Evolutionary conservation across 768 basidiomycete species (phyloP).

Genomic region (Neoboletus magnificus): DNA sequence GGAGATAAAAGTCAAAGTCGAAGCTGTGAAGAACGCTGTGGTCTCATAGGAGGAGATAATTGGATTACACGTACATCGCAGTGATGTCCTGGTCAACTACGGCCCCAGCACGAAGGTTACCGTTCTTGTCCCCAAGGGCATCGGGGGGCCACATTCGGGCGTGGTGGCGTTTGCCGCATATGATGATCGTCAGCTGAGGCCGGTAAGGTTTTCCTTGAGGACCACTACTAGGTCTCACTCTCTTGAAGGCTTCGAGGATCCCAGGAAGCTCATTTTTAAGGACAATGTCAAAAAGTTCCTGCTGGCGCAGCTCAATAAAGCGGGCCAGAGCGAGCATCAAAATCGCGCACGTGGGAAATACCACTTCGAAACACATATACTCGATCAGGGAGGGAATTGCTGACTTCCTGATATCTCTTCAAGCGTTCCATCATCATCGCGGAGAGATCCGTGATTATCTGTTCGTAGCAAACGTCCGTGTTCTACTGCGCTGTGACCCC

Average conservation of each 20-base stretch:
- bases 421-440: conserved; percentile 74
- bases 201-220: conserved; percentile 46
- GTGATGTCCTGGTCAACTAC: conserved; percentile 80
- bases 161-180: conserved; percentile 73
- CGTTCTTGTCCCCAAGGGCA: conserved; percentile 54
- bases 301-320: background rate
- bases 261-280: conserved; percentile 57
- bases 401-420: conserved; percentile 51
- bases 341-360: conserved; percentile 64
- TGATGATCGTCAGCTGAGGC: conserved; percentile 66
- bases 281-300: conserved; percentile 74
- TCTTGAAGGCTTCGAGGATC: conserved; percentile 57
- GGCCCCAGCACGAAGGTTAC: conserved; percentile 77
- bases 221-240: conserved; percentile 40
- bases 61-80: conserved; percentile 45
- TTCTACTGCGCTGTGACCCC: background rate
- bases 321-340: background rate
- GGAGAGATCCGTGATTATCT: conserved; percentile 73
- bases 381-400: conserved; percentile 57
- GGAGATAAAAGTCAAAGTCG: conserved; percentile 65
- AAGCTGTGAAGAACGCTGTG: conserved; percentile 36
- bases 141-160: conserved; percentile 58
- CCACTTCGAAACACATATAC: conserved; percentile 78
- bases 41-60: background rate
- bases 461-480: background rate